These are phyloP conservation scores for Beauveria pseudobassiana DNA, from an alignment of 2,329 filamentous ascomycete genomes.

Conservation along the genomic window DNA sequence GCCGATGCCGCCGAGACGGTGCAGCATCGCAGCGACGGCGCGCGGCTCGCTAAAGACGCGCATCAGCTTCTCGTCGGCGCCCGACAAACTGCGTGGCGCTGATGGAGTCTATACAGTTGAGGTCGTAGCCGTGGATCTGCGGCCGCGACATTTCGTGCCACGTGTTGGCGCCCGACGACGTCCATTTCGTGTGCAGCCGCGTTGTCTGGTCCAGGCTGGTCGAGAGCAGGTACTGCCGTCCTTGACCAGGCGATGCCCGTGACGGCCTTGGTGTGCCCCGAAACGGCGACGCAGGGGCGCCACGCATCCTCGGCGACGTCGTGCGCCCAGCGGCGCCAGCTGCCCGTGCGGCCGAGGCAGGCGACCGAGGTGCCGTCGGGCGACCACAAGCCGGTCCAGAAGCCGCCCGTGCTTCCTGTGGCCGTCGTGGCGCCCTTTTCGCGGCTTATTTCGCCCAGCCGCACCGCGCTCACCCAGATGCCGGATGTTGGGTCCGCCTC, in stretches of 20 bases:
- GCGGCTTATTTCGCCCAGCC: conserved; percentile 86
- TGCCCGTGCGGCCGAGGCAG: conserved; percentile 82
- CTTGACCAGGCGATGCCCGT: conserved; percentile 75
- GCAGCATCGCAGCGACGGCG: conserved; percentile 68
- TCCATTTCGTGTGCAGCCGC: conserved; percentile 77
- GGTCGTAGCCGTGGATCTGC: conserved; percentile 95
- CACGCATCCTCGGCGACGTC: conserved; percentile 57
- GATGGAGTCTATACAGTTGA: conserved; percentile 85
- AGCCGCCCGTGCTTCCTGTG: conserved; percentile 90
- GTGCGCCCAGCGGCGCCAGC: conserved; percentile 82
- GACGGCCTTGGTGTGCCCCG: conserved; percentile 76
- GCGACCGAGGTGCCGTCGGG: conserved; percentile 67
- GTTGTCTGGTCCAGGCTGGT: conserved; percentile 92
- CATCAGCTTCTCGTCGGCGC: conserved; percentile 96
- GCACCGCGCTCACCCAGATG: conserved; percentile 80
- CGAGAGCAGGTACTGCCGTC: conserved; percentile 78
- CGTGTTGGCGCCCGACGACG: conserved; percentile 39
- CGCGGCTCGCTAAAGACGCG: conserved; percentile 88
- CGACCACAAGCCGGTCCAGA: conserved; percentile 94
- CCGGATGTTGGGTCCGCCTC: conserved; percentile 75
- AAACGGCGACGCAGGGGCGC: conserved; percentile 68
- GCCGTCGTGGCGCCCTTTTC: conserved; percentile 95
- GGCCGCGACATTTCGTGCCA: conserved; percentile 97
- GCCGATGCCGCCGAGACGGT: conserved; percentile 57
- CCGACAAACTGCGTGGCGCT: conserved; percentile 70